Base-by-base conservation (phyloP, 352 stramenopile species). In the Phytophthora niederhauseri region DNA sequence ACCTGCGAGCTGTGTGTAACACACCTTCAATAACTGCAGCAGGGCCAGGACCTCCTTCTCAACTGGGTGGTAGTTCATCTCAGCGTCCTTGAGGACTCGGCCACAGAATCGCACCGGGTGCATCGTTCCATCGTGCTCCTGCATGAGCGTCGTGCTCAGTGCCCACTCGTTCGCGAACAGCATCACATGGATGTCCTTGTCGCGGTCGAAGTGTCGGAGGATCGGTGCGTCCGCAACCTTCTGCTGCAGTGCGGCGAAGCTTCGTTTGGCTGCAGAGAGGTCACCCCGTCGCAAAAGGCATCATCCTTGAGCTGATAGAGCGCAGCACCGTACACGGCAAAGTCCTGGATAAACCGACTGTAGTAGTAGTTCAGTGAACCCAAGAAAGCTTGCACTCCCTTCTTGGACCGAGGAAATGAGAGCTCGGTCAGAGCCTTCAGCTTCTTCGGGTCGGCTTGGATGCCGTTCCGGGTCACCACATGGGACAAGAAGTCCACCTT, bases 281-380 rank as follows among this genome's bases (percentile, higher is more conserved):
- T 70, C 50, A 22, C 31, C n/a, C n/a, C 43, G 0, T 4, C 1
- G 43, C 11, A 5, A 50, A 53, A 73, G 4, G 43, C 61, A 0
- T 43, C 45, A 1, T 77, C 67, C 2, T 46, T 69, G 0, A 81
- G 56, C 9, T 76, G 61, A 31, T 78, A 72, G 0, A 74, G 41
- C 0, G 43, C 60, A 0, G 54, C 64, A 0, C 66, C 61, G 6
- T 75, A 67, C 3, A 72, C 46, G 0, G 62, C 52, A 7, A 69
- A 70, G 26, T 73, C 24, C 20, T 77, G 60, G 15, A 77, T 67
- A n/a, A 75, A 77, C 14, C 65, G 61, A 22, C 51, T 60, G 22
- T 79, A 79, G 36, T 76, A 76, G 19, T 72, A 68, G 2, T n/a
- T n/a, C n/a, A 75, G 28, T 9, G 64, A 59, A 0, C 64, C 61